phyloP scores from a whole-genome alignment of 306 rosid species.

The Dalbergia cultrata region DNA sequence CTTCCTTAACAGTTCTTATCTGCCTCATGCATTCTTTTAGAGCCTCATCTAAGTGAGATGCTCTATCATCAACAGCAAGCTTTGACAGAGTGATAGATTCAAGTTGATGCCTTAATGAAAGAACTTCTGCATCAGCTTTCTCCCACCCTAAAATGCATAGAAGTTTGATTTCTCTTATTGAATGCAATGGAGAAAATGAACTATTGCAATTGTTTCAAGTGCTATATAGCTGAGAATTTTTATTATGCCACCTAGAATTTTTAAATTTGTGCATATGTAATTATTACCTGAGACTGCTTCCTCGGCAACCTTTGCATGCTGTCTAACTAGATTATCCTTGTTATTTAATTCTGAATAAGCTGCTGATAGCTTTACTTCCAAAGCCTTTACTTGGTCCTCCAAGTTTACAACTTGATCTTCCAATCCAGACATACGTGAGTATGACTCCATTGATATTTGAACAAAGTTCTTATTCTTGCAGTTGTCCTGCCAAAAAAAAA shows the following conservation, averaged over 20 bases:
- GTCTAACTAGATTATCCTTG: conserved; percentile 79
- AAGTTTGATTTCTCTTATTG: not conserved
- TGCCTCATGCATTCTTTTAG: conserved; percentile 89
- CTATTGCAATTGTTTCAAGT: not conserved
- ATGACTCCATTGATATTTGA: conserved; percentile 90
- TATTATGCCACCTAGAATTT: not conserved
- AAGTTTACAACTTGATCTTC: conserved; percentile 75
- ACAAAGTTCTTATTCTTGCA: conserved; percentile 74
- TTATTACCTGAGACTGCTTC: conserved; percentile 91
- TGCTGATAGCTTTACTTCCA: conserved; percentile 70
- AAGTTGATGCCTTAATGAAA: conserved; percentile 70
- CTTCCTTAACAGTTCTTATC: conserved; percentile 83
- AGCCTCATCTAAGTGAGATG: conserved; percentile 88
- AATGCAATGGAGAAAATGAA: not conserved
- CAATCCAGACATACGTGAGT: conserved; percentile 69
- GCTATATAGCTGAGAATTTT: not conserved
- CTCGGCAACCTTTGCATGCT: conserved; percentile 96
- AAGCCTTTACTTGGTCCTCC: conserved; percentile 71
- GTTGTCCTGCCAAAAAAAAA: conserved; percentile 58
- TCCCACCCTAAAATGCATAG: conserved; percentile 82
- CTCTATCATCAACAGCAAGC: conserved; percentile 79
- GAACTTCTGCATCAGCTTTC: conserved; percentile 93
- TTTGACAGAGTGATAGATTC: conserved; percentile 80
- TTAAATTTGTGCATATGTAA: conserved; percentile 6
- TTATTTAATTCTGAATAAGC: conserved; percentile 72